Evolutionary conservation across 805 yeast genomes (phyloP).

Genomic region (Ogataea allantospora): DNA sequence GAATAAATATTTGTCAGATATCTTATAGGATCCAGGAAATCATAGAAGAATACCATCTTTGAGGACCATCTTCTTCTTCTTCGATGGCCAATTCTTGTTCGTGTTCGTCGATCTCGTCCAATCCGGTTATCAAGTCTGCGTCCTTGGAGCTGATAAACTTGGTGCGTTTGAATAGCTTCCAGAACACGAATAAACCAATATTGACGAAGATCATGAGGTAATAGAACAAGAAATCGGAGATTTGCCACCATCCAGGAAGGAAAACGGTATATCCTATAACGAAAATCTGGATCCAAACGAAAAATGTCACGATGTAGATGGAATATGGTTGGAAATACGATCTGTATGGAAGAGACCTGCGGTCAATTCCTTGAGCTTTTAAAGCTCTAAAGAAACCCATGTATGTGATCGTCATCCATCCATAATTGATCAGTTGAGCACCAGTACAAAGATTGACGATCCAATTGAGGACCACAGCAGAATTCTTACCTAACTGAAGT

Average conservation of each 20-base stretch:
- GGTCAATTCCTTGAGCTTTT: conserved; percentile 39
- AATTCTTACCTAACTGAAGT: conserved; percentile 45
- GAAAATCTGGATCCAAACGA: conserved; percentile 34
- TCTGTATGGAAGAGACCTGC: conserved; percentile 39
- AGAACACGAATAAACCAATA: conserved; percentile 35
- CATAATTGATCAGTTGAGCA: conserved; percentile 46
- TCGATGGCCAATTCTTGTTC: conserved; percentile 27
- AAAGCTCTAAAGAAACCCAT: conserved; percentile 41
- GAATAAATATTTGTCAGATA: neutral
- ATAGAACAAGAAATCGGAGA: conserved; percentile 39
- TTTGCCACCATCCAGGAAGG: conserved; percentile 38
- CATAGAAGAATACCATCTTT: conserved; percentile 8
- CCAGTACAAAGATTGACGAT: conserved; percentile 48
- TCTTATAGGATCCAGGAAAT: conserved; percentile 14
- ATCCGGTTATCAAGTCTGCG: conserved; percentile 39
- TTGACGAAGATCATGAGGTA: conserved; percentile 44
- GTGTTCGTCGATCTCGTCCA: conserved; percentile 40
- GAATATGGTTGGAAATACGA: conserved; percentile 43
- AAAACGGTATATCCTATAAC: conserved; percentile 40
- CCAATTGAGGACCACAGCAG: conserved; percentile 40
- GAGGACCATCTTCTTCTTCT: conserved; percentile 6
- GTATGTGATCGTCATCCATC: conserved; percentile 44
- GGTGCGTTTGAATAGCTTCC: conserved; percentile 39
- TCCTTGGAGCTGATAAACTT: conserved; percentile 35
- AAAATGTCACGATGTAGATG: conserved; percentile 31